These are phyloP conservation scores for Kodamaea laetipori DNA, from an alignment of 805 yeast genomes.

Conservation along the genomic window DNA sequence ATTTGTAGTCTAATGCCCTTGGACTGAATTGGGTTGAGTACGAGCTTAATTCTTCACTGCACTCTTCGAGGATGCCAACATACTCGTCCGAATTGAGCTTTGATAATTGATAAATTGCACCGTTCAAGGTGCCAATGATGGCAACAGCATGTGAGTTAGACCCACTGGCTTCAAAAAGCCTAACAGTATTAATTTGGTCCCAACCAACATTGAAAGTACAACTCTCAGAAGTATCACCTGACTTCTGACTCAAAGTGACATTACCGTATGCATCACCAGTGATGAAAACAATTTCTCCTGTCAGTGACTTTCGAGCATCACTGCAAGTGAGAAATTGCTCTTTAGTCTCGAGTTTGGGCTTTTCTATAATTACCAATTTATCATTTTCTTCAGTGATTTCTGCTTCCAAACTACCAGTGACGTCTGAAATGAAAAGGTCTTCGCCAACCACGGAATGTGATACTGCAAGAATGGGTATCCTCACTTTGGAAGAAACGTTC, in stretches of 20 bases:
- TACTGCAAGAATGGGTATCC: slow-evolving; percentile 5
- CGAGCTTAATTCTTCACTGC: slow-evolving; percentile 19
- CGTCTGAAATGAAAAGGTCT: slow-evolving; percentile 1
- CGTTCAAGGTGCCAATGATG: slow-evolving; percentile 31
- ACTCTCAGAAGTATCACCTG: slow-evolving; percentile 12
- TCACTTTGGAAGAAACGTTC: slow-evolving; percentile 2
- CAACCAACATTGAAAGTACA: slow-evolving; percentile 25
- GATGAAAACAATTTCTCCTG: slow-evolving; percentile 9
- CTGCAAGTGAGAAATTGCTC: slow-evolving; percentile 10
- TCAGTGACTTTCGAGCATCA: slow-evolving; percentile 8
- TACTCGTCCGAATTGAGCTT: slow-evolving; percentile 15
- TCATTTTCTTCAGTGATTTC: slow-evolving; percentile 3
- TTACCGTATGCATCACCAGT: slow-evolving; percentile 37
- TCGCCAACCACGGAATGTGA: slow-evolving; percentile 7
- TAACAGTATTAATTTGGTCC: slow-evolving; percentile 31
- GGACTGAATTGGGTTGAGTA: slow-evolving; percentile 7
- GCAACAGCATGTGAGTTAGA: slow-evolving; percentile 10
- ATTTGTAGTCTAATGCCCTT: background rate
- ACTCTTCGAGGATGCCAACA: slow-evolving; percentile 16
- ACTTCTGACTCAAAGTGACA: slow-evolving; percentile 11
- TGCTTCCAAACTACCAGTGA: slow-evolving; percentile 5
- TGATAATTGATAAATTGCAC: slow-evolving; percentile 25
- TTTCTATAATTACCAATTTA: background rate
- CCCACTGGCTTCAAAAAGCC: background rate
- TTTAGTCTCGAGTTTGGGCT: background rate